Conservation (phyloP, 2,329 filamentous ascomycete species). For the Lasiodiplodia theobromae region DNA sequence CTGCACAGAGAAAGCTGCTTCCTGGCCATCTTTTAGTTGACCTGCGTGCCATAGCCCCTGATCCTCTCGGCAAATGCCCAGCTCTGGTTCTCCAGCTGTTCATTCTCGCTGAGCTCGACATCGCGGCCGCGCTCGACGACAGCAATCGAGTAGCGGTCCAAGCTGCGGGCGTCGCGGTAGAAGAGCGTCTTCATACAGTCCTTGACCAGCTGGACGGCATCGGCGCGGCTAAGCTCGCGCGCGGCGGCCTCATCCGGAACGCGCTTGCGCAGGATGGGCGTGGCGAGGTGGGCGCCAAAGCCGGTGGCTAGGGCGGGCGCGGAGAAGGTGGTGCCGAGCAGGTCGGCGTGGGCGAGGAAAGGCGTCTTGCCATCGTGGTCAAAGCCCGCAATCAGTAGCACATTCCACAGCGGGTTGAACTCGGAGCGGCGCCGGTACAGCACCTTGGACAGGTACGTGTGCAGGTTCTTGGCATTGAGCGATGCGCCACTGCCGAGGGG, state of each 20-base stretch:
- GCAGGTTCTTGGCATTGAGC: slow-evolving; percentile 90
- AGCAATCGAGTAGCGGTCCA: slow-evolving; percentile 91
- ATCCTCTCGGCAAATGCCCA: slow-evolving; percentile 98
- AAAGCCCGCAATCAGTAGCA: slow-evolving; percentile 87
- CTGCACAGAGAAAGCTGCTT: neutral
- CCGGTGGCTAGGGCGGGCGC: slow-evolving; percentile 90
- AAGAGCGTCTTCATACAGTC: slow-evolving; percentile 99
- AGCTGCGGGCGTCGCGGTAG: slow-evolving; percentile 92
- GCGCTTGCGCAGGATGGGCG: slow-evolving; percentile 85
- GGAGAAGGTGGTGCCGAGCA: slow-evolving; percentile 90
- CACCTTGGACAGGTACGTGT: slow-evolving; percentile 95
- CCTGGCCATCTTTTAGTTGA: slow-evolving; percentile 10
- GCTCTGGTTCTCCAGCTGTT: slow-evolving; percentile 93
- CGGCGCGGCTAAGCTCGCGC: slow-evolving; percentile 73
- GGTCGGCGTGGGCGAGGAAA: slow-evolving; percentile 89
- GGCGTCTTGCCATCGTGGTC: slow-evolving; percentile 76
- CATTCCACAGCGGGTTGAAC: slow-evolving; percentile 98
- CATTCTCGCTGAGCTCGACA: slow-evolving; percentile 82
- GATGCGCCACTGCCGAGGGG: slow-evolving; percentile 43
- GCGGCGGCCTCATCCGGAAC: slow-evolving; percentile 85
- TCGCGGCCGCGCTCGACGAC: slow-evolving; percentile 81
- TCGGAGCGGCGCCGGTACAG: slow-evolving; percentile 94
- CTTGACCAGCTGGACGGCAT: slow-evolving; percentile 81
- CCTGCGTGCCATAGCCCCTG: slow-evolving; percentile 90
- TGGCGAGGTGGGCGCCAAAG: slow-evolving; percentile 89